phyloP scores from a whole-genome alignment of 1,139 yeast genomes.

The Hemisphaericaspora xylofermentans region DNA sequence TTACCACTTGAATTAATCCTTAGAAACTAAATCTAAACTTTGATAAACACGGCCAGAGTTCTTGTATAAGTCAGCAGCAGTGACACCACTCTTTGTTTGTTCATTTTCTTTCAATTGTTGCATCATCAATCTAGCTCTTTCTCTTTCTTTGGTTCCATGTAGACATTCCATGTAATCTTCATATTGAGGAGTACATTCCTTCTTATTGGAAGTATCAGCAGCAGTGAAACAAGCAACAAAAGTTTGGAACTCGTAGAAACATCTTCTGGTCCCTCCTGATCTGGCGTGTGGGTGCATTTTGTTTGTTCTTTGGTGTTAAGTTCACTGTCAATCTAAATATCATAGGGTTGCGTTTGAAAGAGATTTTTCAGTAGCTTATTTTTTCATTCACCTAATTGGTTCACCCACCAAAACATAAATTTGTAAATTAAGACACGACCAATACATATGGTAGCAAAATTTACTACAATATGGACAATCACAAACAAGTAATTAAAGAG shows the following conservation, averaged over 20 bases:
- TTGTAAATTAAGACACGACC: background rate
- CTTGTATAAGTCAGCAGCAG: slow-evolving; percentile 46
- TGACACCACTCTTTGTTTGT: slow-evolving; percentile 38
- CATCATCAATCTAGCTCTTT: slow-evolving; percentile 45
- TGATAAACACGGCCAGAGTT: slow-evolving; percentile 45
- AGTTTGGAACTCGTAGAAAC: slow-evolving; percentile 51
- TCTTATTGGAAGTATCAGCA: slow-evolving; percentile 43
- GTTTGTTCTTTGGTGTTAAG: background rate
- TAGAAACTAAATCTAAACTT: slow-evolving; percentile 44
- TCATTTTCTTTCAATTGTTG: slow-evolving; percentile 50
- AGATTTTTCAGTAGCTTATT: no score
- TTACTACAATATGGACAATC: background rate
- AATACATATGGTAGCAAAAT: no score
- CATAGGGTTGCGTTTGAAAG: no score
- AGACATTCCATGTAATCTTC: slow-evolving; percentile 52
- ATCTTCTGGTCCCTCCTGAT: slow-evolving; percentile 51
- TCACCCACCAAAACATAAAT: background rate
- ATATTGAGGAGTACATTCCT: slow-evolving; percentile 45
- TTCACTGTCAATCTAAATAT: background rate
- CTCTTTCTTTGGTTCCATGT: slow-evolving; percentile 50
- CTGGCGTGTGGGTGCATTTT: slow-evolving; percentile 51
- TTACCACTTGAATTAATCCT: slow-evolving; percentile 10
- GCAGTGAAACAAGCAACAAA: slow-evolving; percentile 48
- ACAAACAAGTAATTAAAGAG: background rate
- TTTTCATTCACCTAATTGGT: slow-evolving; percentile 2